Conservation (phyloP, 176 grass and related monocot species). For the Chrysopogon serrulatus region DNA sequence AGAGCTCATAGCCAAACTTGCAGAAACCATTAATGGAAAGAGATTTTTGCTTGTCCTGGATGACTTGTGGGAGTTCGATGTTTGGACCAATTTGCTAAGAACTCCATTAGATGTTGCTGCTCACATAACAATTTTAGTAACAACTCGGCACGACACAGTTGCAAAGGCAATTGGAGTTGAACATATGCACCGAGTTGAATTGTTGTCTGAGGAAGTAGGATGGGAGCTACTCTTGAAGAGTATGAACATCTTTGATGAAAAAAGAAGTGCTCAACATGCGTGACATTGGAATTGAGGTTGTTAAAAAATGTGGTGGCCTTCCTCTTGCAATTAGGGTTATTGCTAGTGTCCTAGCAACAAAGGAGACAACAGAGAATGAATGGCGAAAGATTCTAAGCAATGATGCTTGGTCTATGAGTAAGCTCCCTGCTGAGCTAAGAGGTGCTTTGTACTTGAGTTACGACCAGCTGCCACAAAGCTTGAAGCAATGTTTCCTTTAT, state of each 20-base stretch:
- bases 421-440: no score
- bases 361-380: neutral
- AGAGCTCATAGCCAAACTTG: neutral
- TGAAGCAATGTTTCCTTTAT: no score
- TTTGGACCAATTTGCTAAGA: conserved; percentile 18
- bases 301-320: neutral
- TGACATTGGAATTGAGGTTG: no score
- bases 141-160: neutral
- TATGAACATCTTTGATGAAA: no score
- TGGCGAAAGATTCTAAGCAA: neutral
- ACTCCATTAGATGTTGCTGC: neutral
- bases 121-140: neutral
- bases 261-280: no score
- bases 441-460: no score
- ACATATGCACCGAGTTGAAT: conserved; percentile 7
- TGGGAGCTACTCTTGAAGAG: conserved; percentile 14
- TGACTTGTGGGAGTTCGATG: conserved; percentile 27
- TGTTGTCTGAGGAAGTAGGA: neutral
- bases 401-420: neutral
- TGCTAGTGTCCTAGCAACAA: neutral
- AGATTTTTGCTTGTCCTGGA: conserved; percentile 22
- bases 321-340: neutral
- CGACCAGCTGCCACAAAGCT: no score
- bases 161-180: neutral
- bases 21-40: neutral